Evolutionary conservation across 208 protist genomes (phyloP), one percentile per base, ranked within the genome.

Genomic region (Polymyxa betae): DNA sequence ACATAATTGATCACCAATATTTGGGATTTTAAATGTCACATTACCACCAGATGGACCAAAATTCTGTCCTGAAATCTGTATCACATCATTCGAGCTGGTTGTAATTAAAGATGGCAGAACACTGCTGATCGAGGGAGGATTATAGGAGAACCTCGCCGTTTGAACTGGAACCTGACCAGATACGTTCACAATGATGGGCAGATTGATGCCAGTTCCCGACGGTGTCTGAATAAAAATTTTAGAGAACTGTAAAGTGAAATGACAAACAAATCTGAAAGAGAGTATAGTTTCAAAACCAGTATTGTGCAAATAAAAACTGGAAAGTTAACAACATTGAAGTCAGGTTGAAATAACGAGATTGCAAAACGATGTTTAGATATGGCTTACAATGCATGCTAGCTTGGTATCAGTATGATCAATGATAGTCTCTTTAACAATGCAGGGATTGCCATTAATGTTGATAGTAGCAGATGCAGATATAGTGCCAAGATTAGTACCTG

Each of bases 391-490:
- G 72, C 72, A 82, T 35, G 35, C 40, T 20, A 82, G n/a, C 72
- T 82, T 35, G 16, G 72, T 82, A 43, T 82, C 16, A 5, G 72
- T 40, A 43, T 82, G 72, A 35, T 82, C 72, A 43, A 82, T 5
- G 35, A 82, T 35, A 5, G 72, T 45, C 40, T 82, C 72, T 5
- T 82, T 5, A n/a, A 82, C n/a, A 20, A 82, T 43, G 72, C 72
- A 82, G 5, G 5, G 72, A n/a, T 5, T 40, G n/a, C 72, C 72
- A n/a, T n/a, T 43, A n/a, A 82, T 43, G 10, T 20, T 40, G 10
- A 82, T n/a, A 40, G 72, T 40, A 43, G 72, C 72, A 5, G 72
- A 82, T 43, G 16, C 72, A 43, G 72, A 82, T 20, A 82, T n/a
- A 45, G 5, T 82, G 35, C 72, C 72, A n/a, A 82, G 16, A 43